A percentile compares a stretch with the other conserved stretches of the same genome.
phyloP scores from a whole-genome alignment of 345 rosid species.

The Eucalyptus polybractea region DNA sequence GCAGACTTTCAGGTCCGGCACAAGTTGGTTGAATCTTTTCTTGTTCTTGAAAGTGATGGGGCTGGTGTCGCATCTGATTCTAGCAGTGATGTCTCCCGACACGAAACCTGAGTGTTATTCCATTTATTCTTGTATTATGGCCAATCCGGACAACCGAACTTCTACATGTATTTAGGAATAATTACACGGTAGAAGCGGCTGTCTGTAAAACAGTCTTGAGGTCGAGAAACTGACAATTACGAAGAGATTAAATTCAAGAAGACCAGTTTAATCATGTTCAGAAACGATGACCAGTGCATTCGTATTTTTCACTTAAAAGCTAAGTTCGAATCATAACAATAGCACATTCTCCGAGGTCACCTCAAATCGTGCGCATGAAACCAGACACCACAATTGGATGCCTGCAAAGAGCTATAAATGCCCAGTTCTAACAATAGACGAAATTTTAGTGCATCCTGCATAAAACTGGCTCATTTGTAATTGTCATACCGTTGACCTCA shows the following conservation, averaged over 20 bases:
- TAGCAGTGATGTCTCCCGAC: background rate
- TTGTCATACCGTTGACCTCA: background rate
- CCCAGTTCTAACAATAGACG: background rate
- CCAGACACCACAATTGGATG: background rate
- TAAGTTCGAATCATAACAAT: background rate
- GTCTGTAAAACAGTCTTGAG: background rate
- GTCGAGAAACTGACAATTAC: background rate
- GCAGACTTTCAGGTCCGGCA: background rate
- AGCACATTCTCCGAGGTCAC: background rate
- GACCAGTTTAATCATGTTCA: background rate
- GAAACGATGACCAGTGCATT: background rate
- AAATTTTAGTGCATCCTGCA: background rate
- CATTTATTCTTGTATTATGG: background rate
- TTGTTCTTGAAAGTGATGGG: background rate
- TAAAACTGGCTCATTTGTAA: background rate
- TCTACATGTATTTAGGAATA: background rate
- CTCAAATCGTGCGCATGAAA: background rate
- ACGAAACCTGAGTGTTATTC: background rate
- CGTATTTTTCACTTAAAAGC: background rate
- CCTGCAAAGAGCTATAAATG: background rate
- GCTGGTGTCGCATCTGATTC: background rate
- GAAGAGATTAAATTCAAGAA: background rate
- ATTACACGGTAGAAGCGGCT: background rate
- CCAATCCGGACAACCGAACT: background rate
- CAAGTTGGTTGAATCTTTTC: background rate